Percentiles rank a stretch among this genome's conserved stretches.
Evolutionary conservation across 306 rosid species (phyloP).

Genomic region (Oemleria cerasiformis): DNA sequence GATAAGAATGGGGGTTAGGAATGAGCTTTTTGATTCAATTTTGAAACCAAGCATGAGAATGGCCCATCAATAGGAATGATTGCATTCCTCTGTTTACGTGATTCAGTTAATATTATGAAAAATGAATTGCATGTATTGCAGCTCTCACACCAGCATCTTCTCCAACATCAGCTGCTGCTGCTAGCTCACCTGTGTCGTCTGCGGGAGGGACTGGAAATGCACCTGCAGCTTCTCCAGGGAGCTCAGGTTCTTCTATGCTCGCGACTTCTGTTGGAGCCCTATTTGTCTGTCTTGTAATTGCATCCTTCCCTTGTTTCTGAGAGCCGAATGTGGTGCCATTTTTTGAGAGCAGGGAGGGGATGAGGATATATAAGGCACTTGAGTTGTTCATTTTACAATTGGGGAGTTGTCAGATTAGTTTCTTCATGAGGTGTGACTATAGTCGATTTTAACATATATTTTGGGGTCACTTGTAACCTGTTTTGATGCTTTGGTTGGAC

Average conservation of each 20-base stretch:
- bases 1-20: too few species aligned
- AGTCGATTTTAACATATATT: conserved; percentile 1
- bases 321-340: conserved; percentile 16
- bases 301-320: conserved; percentile 33
- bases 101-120: too few species aligned
- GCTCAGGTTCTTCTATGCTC: conserved; percentile 26
- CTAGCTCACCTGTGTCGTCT: conserved; percentile 22
- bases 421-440: background rate
- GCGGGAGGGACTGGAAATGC: conserved; percentile 17
- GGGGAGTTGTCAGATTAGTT: background rate
- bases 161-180: conserved; percentile 22
- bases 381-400: conserved; percentile 15
- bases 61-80: too few species aligned
- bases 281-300: conserved; percentile 21
- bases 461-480: background rate
- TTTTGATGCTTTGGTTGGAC: conserved; percentile 10
- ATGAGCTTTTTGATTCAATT: too few species aligned
- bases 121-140: conserved; percentile 17
- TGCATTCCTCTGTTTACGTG: too few species aligned
- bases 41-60: too few species aligned
- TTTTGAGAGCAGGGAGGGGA: conserved; percentile 18
- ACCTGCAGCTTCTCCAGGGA: conserved; percentile 37
- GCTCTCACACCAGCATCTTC: conserved; percentile 34
- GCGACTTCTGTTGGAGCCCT: conserved; percentile 27
- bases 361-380: background rate